Evolutionary conservation across 805 yeast species (phyloP), one percentile per base, ranked within the genome.

Genomic region (Cyberlindnera lachancei): DNA sequence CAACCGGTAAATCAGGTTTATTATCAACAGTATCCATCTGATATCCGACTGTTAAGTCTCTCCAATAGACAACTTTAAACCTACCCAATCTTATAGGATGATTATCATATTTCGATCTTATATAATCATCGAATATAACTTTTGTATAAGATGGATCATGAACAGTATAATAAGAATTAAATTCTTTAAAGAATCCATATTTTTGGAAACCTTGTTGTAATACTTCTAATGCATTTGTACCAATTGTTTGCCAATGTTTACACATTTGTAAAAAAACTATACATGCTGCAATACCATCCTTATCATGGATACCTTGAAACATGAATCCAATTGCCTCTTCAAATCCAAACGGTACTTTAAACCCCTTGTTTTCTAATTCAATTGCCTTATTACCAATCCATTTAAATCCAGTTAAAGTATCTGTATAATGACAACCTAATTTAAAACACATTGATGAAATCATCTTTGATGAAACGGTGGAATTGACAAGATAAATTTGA

Each of bases 241-340:
- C 64, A 4, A 50, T 37, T 5, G 52, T 40, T 2, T 53, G 35
- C 79, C 88, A 76, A 18, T 46, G 36, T 27, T 64, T 59, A 37
- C 73, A 74, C 56, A 87, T 67, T 55, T 83, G 94, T 21, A 85
- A 56, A 58, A 86, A 90, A 10, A 85, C 70, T 6, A 67, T 57
- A 4, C 86, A 71, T 0, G 97, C 96, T 17, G 85, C 63, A 11
- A 92, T 70, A 0, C 98, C 98, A 52, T 90, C 98, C 56, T 90
- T 90, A 54, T 90, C 98, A 55, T 83, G 86, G 26, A 83, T 81
- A 13, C 74, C 68, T 15, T 73, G 59, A 48, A 87, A 85, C 96
- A 90, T 85, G 60, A 75, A 90, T 2, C 98, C 98, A 43, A 90
- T 81, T 3, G 97, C 97, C 53, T 90, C 98, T 56, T 90, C 98